Conservation (phyloP, 495 filamentous ascomycete species). For the Podospora pseudopauciseta region DNA sequence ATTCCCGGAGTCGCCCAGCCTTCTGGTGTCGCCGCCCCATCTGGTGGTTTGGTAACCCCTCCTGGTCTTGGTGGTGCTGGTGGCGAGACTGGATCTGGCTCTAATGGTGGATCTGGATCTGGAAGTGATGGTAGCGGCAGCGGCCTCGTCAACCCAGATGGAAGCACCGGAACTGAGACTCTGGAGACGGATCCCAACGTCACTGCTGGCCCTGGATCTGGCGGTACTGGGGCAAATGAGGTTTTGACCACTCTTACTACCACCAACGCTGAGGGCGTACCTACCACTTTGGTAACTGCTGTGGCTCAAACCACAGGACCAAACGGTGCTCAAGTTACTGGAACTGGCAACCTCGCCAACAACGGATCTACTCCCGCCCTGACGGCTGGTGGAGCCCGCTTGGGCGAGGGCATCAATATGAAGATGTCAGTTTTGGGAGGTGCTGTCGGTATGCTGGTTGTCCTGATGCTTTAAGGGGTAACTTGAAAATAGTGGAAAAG, state of each 20-base stretch:
- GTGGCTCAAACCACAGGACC: background rate
- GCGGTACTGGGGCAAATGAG: background rate
- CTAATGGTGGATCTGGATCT: background rate
- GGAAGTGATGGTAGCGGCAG: background rate
- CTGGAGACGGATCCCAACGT: background rate
- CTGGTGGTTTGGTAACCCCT: background rate
- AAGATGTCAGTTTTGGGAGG: background rate
- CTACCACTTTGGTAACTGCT: slow-evolving; percentile 6
- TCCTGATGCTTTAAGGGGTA: slow-evolving; percentile 8
- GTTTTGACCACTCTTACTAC: slow-evolving; percentile 8
- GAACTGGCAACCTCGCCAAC: background rate
- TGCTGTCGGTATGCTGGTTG: background rate
- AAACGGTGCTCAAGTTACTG: background rate
- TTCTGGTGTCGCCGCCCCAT: background rate
- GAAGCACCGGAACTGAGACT: background rate
- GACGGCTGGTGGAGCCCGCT: background rate
- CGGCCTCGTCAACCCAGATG: background rate
- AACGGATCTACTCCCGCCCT: background rate
- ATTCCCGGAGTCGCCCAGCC: slow-evolving; percentile 2
- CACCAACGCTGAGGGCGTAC: background rate
- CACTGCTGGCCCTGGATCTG: background rate
- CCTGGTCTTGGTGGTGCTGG: background rate
- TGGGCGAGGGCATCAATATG: background rate
- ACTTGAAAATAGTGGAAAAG: background rate
- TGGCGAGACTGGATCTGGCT: background rate